Conservation (phyloP, 2,329 filamentous ascomycete genomes). For the Trichoderma guizhouense region DNA sequence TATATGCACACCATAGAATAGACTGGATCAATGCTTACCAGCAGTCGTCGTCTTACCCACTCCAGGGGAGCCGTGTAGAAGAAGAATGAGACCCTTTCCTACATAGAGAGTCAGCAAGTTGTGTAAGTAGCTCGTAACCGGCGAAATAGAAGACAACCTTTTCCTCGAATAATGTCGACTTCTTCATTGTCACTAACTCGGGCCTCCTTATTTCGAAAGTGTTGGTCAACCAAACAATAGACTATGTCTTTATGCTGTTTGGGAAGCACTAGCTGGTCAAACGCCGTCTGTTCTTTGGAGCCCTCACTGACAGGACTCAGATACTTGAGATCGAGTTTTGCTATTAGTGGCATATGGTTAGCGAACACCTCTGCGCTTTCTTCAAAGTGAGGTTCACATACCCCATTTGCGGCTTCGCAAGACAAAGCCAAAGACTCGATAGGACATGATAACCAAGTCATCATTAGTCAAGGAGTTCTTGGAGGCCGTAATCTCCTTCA, state of each 20-base stretch:
- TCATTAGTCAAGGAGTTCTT: slow-evolving; percentile 20
- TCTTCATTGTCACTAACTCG: neutral
- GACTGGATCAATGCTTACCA: neutral
- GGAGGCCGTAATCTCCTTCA: slow-evolving; percentile 2
- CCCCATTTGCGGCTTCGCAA: slow-evolving; percentile 35
- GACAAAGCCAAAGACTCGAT: slow-evolving; percentile 34
- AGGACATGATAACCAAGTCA: slow-evolving; percentile 32
- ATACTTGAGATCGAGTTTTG: slow-evolving; percentile 3
- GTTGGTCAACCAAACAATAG: neutral
- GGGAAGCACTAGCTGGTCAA: slow-evolving; percentile 28
- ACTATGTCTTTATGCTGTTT: slow-evolving; percentile 10
- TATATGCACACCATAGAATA: neutral
- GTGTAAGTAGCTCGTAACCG: neutral
- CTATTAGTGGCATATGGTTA: neutral
- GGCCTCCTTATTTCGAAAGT: slow-evolving; percentile 23
- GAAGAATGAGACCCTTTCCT: slow-evolving; percentile 30
- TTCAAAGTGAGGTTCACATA: slow-evolving; percentile 18
- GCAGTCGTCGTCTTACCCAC: slow-evolving; percentile 34
- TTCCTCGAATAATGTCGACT: slow-evolving; percentile 7
- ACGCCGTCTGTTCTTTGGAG: slow-evolving; percentile 21
- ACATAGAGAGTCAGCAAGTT: neutral
- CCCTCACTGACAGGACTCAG: neutral
- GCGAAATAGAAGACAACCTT: neutral
- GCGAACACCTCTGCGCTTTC: no score
- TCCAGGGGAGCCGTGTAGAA: slow-evolving; percentile 33